Percentiles rank a stretch among this genome's conserved stretches.
Conservation (phyloP, 176 grass and related monocot genomes). For the Ensete glaucum region DNA sequence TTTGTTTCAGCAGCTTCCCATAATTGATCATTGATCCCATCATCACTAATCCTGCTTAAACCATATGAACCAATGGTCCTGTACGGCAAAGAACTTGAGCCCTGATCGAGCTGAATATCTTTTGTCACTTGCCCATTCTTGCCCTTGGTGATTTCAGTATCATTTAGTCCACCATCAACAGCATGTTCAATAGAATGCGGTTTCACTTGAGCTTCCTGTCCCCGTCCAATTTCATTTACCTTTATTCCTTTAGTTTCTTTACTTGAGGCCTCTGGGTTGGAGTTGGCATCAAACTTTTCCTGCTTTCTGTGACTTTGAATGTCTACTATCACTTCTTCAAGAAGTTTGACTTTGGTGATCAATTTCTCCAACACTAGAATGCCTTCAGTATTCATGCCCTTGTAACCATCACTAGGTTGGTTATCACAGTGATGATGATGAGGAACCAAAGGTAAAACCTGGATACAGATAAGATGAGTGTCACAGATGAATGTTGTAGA, state of each 20-base stretch:
- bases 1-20: slow-evolving; percentile 81
- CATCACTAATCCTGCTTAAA: slow-evolving; percentile 28
- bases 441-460: slow-evolving; percentile 21
- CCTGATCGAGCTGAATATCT: slow-evolving; percentile 84
- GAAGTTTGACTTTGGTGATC: slow-evolving; percentile 51
- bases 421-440: slow-evolving; percentile 10
- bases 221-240: slow-evolving; percentile 12
- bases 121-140: slow-evolving; percentile 63
- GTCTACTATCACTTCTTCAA: slow-evolving; percentile 36
- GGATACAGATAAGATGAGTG: background rate
- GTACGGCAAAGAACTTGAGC: slow-evolving; percentile 49
- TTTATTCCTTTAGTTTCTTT: slow-evolving; percentile 34
- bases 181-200: slow-evolving; percentile 19
- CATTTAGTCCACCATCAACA: slow-evolving; percentile 25
- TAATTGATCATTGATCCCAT: slow-evolving; percentile 63
- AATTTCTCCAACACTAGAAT: slow-evolving; percentile 38
- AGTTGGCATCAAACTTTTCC: slow-evolving; percentile 24
- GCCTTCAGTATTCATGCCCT: slow-evolving; percentile 2
- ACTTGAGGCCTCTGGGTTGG: slow-evolving; percentile 22
- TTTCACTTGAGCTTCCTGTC: slow-evolving; percentile 26
- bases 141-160: slow-evolving; percentile 38
- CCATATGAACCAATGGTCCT: slow-evolving; percentile 28
- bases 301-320: slow-evolving; percentile 34
- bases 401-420: slow-evolving; percentile 2
- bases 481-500: background rate